Evolutionary conservation across 164 flowering plant genomes (phyloP).

Genomic region (Piper longum): DNA sequence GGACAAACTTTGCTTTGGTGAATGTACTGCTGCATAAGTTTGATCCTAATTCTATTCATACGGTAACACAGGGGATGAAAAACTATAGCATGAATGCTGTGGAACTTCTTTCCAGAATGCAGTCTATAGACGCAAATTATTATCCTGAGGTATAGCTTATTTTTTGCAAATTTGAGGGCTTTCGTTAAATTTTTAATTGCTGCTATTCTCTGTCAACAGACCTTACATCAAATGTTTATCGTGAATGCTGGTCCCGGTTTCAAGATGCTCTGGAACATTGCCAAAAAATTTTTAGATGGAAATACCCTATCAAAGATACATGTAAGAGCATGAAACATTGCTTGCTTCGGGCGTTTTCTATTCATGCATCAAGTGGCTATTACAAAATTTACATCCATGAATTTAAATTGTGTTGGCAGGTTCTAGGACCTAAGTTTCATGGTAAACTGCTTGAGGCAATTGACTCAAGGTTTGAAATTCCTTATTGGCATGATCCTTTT

Average conservation of each 20-base stretch:
- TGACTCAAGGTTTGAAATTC: slow-evolving; percentile 49
- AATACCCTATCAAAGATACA: slow-evolving; percentile 78
- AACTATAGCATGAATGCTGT: slow-evolving; percentile 61
- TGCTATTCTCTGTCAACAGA: slow-evolving; percentile 25
- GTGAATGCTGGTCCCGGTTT: slow-evolving; percentile 93
- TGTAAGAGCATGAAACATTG: slow-evolving; percentile 19
- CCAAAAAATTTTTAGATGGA: slow-evolving; percentile 69
- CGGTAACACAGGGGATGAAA: slow-evolving; percentile 52
- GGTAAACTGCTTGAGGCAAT: slow-evolving; percentile 55
- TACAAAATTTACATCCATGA: background rate
- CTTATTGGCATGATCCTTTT: background rate
- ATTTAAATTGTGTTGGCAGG: slow-evolving; percentile 26
- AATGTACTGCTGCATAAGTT: background rate
- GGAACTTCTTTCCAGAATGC: slow-evolving; percentile 51
- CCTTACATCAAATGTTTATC: slow-evolving; percentile 72
- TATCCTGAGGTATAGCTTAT: slow-evolving; percentile 70
- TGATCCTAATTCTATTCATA: background rate
- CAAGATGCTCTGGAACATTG: slow-evolving; percentile 86
- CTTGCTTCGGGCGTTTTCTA: background rate
- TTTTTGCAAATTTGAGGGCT: background rate
- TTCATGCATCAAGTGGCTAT: background rate
- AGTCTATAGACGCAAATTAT: slow-evolving; percentile 62
- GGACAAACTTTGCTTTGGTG: background rate
- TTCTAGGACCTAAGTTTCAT: slow-evolving; percentile 58
- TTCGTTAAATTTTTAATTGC: background rate